Evolutionary conservation across 345 rosid species (phyloP).

Genomic region (Euclidium syriacum): DNA sequence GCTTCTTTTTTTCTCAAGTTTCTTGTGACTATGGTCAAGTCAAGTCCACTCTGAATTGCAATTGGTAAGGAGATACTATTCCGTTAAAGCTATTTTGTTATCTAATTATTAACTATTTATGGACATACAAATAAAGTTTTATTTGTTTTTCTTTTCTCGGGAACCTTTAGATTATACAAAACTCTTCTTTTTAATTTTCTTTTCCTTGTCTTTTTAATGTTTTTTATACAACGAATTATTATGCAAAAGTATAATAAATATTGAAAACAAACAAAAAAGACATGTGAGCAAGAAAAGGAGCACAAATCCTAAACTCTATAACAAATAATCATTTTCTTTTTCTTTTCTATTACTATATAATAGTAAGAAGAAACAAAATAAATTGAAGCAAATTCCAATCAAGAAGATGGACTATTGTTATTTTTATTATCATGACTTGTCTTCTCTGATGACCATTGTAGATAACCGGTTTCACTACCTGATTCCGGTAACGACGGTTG

Average conservation of each 20-base stretch:
- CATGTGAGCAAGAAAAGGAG: constrained; percentile 1
- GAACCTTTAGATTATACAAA: constrained; percentile 1
- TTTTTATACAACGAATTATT: constrained; percentile 1
- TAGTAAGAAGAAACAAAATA: not conserved
- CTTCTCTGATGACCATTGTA: constrained; percentile 23
- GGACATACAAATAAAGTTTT: too few species aligned
- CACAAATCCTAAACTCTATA: constrained; percentile 12
- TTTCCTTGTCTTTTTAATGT: not conserved
- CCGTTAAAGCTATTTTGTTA: too few species aligned
- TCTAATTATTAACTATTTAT: too few species aligned
- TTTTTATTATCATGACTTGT: constrained; percentile 3
- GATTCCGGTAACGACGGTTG: constrained; percentile 9
- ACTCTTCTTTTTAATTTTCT: not conserved
- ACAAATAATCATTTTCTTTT: not conserved
- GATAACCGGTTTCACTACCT: constrained; percentile 12
- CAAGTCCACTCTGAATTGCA: too few species aligned
- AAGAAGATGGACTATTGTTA: constrained; percentile 21
- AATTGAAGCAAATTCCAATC: constrained; percentile 10
- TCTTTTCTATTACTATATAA: not conserved
- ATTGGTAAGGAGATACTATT: too few species aligned
- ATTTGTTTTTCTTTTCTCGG: not conserved
- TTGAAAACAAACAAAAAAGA: not conserved
- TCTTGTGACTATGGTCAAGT: too few species aligned
- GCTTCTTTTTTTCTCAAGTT: too few species aligned
- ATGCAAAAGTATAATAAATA: not conserved